Evolutionary conservation across 202 grass and related monocot species (phyloP), one percentile per base, ranked within the genome.

Genomic region (Panicum virgatum): DNA sequence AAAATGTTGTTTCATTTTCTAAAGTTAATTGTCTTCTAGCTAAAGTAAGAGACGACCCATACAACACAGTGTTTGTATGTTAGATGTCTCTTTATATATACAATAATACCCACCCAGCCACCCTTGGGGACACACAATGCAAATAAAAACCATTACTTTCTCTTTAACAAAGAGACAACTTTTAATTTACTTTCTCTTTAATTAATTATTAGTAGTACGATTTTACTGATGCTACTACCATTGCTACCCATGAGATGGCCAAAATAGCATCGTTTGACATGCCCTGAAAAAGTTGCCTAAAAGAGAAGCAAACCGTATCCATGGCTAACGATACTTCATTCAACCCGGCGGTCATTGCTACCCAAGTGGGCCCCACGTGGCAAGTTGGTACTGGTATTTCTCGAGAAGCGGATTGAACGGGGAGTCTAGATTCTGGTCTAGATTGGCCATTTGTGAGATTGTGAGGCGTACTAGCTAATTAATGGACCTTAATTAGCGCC

Each of bases 381-480:
- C 82, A 69, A 40, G 40, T 62, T 72, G 69, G 3, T n/a, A 18
- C n/a, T 44, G 26, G 9, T 29, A 4, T 59, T 68, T 43, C 70
- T 78, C 4, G 19, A 80, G 6, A 14, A 26, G 1, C 20, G 44
- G 9, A 27, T 51, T 38, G 69, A 34, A 38, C 34, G 42, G 20
- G 22, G 36, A 56, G 36, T 54, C 47, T 80, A 86, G 59, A 86
- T 86, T 57, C 68, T 74, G 47, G 1, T 79, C 65, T 72, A 71
- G 67, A 72, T 59, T 29, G 60, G 40, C 59, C 22, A 58, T 8
- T n/a, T 50, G 69, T 8, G n/a, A n/a, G n/a, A 63, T 64, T 25
- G 36, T 3, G 54, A n/a, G n/a, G n/a, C n/a, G n/a, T n/a, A n/a
- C 25, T 13, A 2, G 5, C 67, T 53, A 85, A 34, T 72, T 53